Conservation (phyloP, 106 monocot genomes). For the Dendrobium huoshanense region DNA sequence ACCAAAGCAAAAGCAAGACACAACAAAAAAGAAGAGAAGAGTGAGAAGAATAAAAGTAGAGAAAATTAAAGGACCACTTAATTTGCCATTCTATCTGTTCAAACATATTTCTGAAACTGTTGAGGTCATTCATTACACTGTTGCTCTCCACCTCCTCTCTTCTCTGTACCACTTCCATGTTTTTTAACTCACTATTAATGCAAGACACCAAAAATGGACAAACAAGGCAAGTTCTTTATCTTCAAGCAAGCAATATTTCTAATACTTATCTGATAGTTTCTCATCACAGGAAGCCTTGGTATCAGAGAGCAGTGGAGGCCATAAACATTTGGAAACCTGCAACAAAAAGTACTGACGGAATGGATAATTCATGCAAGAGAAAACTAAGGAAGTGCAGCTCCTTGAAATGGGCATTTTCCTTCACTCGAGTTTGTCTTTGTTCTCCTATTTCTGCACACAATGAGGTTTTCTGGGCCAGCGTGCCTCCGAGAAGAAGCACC, state of each 20-base stretch:
- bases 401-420: slow-evolving; percentile 36
- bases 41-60: no score
- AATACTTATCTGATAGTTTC: neutral
- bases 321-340: slow-evolving; percentile 43
- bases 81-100: slow-evolving; percentile 19
- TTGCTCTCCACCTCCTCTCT: slow-evolving; percentile 4
- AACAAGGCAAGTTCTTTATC: slow-evolving; percentile 35
- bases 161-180: slow-evolving; percentile 18
- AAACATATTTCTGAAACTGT: neutral
- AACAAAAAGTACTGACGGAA: slow-evolving; percentile 2
- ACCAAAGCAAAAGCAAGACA: no score
- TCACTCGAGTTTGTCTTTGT: slow-evolving; percentile 72
- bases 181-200: slow-evolving; percentile 45
- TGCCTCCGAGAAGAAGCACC: slow-evolving; percentile 57
- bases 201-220: slow-evolving; percentile 37
- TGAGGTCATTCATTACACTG: slow-evolving; percentile 3
- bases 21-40: no score
- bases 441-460: slow-evolving; percentile 67
- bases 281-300: slow-evolving; percentile 45
- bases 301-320: slow-evolving; percentile 41
- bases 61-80: slow-evolving; percentile 25
- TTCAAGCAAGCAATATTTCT: neutral
- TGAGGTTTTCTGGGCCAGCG: slow-evolving; percentile 42
- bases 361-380: slow-evolving; percentile 4
- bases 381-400: slow-evolving; percentile 66